phyloP scores from a whole-genome alignment of 2,329 filamentous ascomycete species.

The Gnomoniopsis smithogilvyi region DNA sequence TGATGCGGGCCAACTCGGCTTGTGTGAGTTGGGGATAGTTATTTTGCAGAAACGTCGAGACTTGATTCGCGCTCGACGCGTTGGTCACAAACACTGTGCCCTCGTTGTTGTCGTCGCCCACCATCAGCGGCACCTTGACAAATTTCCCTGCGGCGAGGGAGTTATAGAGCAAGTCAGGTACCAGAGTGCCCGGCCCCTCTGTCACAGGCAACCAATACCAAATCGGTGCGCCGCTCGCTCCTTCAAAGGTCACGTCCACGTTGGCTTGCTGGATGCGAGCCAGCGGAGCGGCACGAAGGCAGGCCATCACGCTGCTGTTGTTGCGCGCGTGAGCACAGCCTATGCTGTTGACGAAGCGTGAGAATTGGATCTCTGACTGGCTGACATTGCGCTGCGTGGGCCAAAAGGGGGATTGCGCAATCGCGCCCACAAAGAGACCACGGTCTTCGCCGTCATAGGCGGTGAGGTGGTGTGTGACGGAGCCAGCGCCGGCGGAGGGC shows the following conservation, averaged over 20 bases:
- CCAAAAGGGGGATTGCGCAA: conserved; percentile 46
- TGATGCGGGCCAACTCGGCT: conserved; percentile 32
- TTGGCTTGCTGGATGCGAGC: conserved; percentile 38
- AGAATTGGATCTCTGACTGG: conserved; percentile 46
- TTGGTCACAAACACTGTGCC: conserved; percentile 43
- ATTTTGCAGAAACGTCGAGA: conserved; percentile 38
- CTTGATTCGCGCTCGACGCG: conserved; percentile 29
- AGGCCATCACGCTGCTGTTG: conserved; percentile 31
- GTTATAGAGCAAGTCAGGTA: conserved; percentile 38
- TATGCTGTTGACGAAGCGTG: conserved; percentile 31
- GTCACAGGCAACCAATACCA: conserved; percentile 51
- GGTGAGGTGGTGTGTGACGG: conserved; percentile 49
- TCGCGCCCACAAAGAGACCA: conserved; percentile 42
- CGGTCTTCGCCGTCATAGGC: conserved; percentile 45
- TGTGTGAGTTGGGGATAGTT: conserved; percentile 43
- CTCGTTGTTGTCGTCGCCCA: conserved; percentile 43
- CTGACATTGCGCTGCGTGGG: conserved; percentile 41
- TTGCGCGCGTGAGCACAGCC: conserved; percentile 32
- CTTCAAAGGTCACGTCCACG: conserved; percentile 35
- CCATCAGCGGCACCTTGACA: conserved; percentile 51
- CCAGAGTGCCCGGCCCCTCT: conserved; percentile 39
- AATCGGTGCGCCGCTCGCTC: conserved; percentile 28
- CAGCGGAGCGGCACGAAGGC: conserved; percentile 36
- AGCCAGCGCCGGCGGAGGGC: conserved; percentile 58
- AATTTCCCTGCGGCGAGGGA: conserved; percentile 46